Base-by-base conservation (phyloP, 1,284 basidiomycete genomes). In the Heterobasidion occidentale region DNA sequence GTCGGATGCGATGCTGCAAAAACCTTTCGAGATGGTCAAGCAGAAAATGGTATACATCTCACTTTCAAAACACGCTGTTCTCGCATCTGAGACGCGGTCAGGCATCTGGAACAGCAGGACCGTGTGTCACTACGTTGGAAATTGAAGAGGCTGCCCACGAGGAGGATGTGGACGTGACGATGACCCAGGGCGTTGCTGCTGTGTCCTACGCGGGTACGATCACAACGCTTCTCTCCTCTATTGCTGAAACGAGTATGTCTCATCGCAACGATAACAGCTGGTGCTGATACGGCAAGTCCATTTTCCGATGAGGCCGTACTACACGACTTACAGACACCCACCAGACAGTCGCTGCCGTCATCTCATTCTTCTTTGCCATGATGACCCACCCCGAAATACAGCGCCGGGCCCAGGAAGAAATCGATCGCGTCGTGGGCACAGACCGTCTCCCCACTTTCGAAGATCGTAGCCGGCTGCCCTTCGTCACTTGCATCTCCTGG, bases 241-340 rank as follows among this genome's bases (percentile, higher is more conserved):
- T 42, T 42, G 9, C 38, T 15, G 38, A 11, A 42, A 19, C 19
- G 19, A 19, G 1, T 2, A 19, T 19, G 38, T 42, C 38, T 42
- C 38, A 42, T 42, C 38, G 15, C 38, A 17, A 42, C 15, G 9
- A 15, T 42, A 42, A 9, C 33, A 56, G 56, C 56, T 45, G 56
- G 52, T 7, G 36, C 51, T 35, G 56, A 53, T 15, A 57, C 56
- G 14, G 56, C 53, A 35, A 34, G 56, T 48, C 36, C 35, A 20
- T 27, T 5, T 35, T 35, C n/a, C 1, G 1, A 19, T 19, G 19
- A 36, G 38, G 12, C 35, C 48, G 27, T 58, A 54, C 51, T 53
- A 47, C 58, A 15, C 57, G 14, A 17, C 34, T 2, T 17, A 27
- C 46, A 33, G 57, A 63, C 7, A 9, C 14, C 15, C 17, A 19